These are phyloP conservation scores for Gloeopeniophorella convolvens DNA, from an alignment of 768 basidiomycete genomes.

Conservation along the genomic window DNA sequence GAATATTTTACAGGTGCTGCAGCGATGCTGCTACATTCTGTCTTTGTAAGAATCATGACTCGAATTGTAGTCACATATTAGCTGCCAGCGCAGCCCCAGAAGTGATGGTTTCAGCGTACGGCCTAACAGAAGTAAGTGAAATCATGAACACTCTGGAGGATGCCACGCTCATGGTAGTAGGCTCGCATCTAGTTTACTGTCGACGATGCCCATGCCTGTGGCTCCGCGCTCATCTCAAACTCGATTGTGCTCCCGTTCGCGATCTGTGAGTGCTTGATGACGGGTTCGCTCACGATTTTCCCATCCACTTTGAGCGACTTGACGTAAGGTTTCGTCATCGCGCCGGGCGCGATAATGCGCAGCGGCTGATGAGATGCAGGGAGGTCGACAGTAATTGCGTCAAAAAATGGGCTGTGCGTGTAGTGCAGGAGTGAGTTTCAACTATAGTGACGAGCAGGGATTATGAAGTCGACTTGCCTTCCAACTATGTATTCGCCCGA, in stretches of 20 bases:
- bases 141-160: too few relatives aligned
- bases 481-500: slow-evolving; percentile 72
- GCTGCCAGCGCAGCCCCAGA: too few relatives aligned
- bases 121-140: too few relatives aligned
- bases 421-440: neutral
- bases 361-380: slow-evolving; percentile 38
- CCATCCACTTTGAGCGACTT: slow-evolving; percentile 55
- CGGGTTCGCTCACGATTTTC: slow-evolving; percentile 32
- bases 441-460: too few relatives aligned
- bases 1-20: too few relatives aligned
- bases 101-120: too few relatives aligned
- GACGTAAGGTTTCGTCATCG: slow-evolving; percentile 53
- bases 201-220: slow-evolving; percentile 39
- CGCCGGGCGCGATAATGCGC: slow-evolving; percentile 50
- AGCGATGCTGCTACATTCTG: too few relatives aligned
- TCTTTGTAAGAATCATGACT: too few relatives aligned
- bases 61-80: too few relatives aligned
- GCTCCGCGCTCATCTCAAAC: slow-evolving; percentile 58
- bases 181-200: too few relatives aligned
- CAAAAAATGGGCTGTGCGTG: slow-evolving; percentile 41
- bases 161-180: too few relatives aligned
- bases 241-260: slow-evolving; percentile 46
- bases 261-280: slow-evolving; percentile 60
- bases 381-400: slow-evolving; percentile 47
- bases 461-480: slow-evolving; percentile 38